Base-by-base conservation (phyloP, 1,139 yeast genomes). In the Yamadazyma mexicana region DNA sequence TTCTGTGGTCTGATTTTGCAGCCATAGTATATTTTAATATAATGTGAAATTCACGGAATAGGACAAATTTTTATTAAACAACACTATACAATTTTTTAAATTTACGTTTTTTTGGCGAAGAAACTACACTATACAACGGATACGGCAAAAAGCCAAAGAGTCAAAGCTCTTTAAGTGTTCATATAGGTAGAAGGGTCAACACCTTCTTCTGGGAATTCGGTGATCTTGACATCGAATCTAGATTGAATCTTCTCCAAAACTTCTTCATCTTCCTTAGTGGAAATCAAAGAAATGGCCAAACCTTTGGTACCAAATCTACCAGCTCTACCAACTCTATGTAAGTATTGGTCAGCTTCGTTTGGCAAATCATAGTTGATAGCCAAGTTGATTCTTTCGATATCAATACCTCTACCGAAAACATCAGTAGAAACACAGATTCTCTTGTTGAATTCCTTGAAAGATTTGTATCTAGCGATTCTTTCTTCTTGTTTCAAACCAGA, bases 251-350 rank as follows among this genome's bases (percentile, higher is more conserved):
- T 86, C 59, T 80, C 88, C 66, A 94, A 78, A 39, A 91, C 87
- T 70, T 85, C 88, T 66, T 88, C 89, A 61, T 92, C 98, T 50
- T 83, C 94, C 56, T 82, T 85, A 44, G 81, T 75, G 31, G 95
- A 78, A 40, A 92, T 95, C 55, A 92, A 87, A 37, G 97, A 88
- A 46, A 92, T 78, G 40, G 97, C 96, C 58, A 92, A 82, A 73
- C 98, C 98, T 75, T 92, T 92, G 64, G 98, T 92, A 76, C 98
- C 98, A 59, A 92, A 92, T 79, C 98, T 89, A 71, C 98, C 98
- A 54, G 98, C 98, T 81, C 98, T 89, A 64, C 98, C 98, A 48
- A 92, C 98, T 75, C 98, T 87, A 76, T 92, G 98, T 64, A 92
- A 81, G 71, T 92, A 92, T 70, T 92, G 97, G 69, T 92, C 98